Percentiles rank a stretch among this genome's conserved stretches.
phyloP scores from a whole-genome alignment of 352 stramenopile genomes.

The Phytophthora pseudosyringae region DNA sequence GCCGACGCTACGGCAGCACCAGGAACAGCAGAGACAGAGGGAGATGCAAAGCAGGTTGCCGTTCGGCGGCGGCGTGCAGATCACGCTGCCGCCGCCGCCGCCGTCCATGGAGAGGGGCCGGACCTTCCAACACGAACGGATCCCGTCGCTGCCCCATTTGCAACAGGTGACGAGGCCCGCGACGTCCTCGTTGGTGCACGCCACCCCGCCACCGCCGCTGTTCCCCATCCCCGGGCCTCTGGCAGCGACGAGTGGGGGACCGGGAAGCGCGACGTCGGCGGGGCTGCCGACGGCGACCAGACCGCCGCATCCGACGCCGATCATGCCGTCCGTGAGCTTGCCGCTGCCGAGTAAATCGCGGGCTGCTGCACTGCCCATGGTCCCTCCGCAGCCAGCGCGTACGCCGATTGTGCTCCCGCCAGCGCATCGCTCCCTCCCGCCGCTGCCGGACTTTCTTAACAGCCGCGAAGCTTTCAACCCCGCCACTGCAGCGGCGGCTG shows the following conservation, averaged over 20 bases:
- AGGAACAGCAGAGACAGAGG: constrained; percentile 34
- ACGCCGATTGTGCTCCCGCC: constrained; percentile 64
- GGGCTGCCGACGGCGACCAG: constrained; percentile 35
- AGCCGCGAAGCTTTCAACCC: constrained; percentile 68
- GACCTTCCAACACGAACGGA: constrained; percentile 39
- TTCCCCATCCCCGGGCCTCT: constrained; percentile 38
- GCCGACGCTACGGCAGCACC: constrained; percentile 31
- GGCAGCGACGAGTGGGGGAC: constrained; percentile 1
- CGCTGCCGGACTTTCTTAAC: constrained; percentile 70
- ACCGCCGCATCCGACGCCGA: constrained; percentile 30
- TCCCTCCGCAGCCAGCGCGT: constrained; percentile 33
- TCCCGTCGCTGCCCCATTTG: constrained; percentile 56
- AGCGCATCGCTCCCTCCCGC: constrained; percentile 57
- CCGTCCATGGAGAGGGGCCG: constrained; percentile 26
- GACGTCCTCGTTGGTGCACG: constrained; percentile 52
- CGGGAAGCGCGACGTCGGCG: constrained; percentile 12
- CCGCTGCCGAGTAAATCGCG: constrained; percentile 38
- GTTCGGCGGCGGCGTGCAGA: constrained; percentile 39
- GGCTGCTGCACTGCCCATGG: constrained; percentile 29
- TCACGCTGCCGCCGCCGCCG: constrained; percentile 40
- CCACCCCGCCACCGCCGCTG: constrained; percentile 34
- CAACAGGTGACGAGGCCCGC: constrained; percentile 58
- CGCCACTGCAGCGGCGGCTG: constrained; percentile 26
- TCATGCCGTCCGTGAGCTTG: constrained; percentile 40
- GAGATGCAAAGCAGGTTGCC: constrained; percentile 28